These are phyloP conservation scores for Gracilaria gracilis DNA, from an alignment of 23 red algal genomes.

Conservation along the genomic window DNA sequence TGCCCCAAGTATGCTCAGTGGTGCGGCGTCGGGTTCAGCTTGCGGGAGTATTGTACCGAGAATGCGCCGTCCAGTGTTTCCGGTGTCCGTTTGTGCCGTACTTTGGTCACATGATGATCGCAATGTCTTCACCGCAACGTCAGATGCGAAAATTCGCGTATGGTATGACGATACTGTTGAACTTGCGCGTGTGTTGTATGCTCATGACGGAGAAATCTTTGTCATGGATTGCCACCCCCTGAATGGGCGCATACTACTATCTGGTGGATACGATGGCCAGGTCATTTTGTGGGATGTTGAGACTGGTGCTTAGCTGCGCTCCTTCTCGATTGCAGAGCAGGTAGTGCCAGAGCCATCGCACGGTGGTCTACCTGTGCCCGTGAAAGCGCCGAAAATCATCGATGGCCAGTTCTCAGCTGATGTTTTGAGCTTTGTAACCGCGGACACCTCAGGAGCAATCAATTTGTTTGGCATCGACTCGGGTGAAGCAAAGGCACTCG, in stretches of 20 bases:
- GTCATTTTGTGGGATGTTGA: constrained; percentile 89
- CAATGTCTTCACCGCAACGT: constrained; percentile 72
- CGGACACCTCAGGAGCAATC: constrained; percentile 81
- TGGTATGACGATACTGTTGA: constrained; percentile 72
- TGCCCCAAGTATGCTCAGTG: constrained; percentile 51
- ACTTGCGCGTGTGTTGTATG: constrained; percentile 66
- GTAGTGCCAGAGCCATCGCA: not conserved
- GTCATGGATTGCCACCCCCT: constrained; percentile 81
- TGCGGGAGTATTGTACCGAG: constrained; percentile 73
- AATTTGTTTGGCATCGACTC: constrained; percentile 67
- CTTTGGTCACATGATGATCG: constrained; percentile 82
- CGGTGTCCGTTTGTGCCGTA: constrained; percentile 70
- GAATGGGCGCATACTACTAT: constrained; percentile 78
- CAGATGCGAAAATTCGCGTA: constrained; percentile 80
- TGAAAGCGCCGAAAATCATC: constrained; percentile 53
- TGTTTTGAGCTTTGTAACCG: constrained; percentile 74
- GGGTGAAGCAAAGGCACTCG: constrained; percentile 62
- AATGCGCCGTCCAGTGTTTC: constrained; percentile 54
- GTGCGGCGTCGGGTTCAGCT: constrained; percentile 57
- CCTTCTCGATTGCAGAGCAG: constrained; percentile 55
- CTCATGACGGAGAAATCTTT: constrained; percentile 71
- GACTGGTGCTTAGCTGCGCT: constrained; percentile 65
- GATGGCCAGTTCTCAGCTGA: constrained; percentile 86
- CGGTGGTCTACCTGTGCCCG: constrained; percentile 11
- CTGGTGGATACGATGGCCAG: constrained; percentile 73